These are phyloP conservation scores for Geotrichum fermentans DNA, from an alignment of 1,139 yeast species.

Conservation along the genomic window DNA sequence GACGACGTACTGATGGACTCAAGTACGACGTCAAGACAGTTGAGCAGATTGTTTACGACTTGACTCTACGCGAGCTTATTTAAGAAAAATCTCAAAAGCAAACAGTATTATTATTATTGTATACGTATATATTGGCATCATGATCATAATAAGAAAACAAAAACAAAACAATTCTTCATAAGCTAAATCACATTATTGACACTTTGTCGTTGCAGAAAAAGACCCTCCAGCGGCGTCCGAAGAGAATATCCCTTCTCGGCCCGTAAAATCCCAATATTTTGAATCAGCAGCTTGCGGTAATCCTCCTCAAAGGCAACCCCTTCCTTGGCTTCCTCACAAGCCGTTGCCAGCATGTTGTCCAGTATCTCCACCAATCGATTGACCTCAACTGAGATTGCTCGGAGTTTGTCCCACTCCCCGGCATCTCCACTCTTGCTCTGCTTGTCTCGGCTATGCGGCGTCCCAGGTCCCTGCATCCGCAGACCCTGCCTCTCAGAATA, in stretches of 20 bases:
- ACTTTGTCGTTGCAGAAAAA: slow-evolving; percentile 20
- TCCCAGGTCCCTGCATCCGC: neutral
- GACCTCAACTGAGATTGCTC: slow-evolving; percentile 21
- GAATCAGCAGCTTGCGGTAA: slow-evolving; percentile 28
- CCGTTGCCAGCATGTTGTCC: slow-evolving; percentile 22
- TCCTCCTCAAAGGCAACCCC: slow-evolving; percentile 27
- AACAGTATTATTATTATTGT: neutral
- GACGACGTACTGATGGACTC: slow-evolving; percentile 34
- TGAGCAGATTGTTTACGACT: slow-evolving; percentile 36
- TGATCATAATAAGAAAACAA: slow-evolving; percentile 1
- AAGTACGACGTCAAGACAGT: slow-evolving; percentile 38
- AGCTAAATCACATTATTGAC: slow-evolving; percentile 9
- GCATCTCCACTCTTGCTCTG: neutral
- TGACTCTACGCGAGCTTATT: slow-evolving; percentile 30
- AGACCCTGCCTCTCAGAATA: neutral
- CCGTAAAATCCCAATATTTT: slow-evolving; percentile 28
- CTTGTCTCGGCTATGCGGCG: neutral
- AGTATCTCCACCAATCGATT: slow-evolving; percentile 21
- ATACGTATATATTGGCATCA: neutral
- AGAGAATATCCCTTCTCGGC: slow-evolving; percentile 27
- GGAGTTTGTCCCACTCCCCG: slow-evolving; percentile 5
- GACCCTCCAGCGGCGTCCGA: slow-evolving; percentile 26
- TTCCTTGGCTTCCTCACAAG: slow-evolving; percentile 21
- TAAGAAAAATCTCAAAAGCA: neutral
- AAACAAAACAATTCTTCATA: neutral